Evolutionary conservation across 352 stramenopile species (phyloP).

Genomic region (Globisporangium middletonii): DNA sequence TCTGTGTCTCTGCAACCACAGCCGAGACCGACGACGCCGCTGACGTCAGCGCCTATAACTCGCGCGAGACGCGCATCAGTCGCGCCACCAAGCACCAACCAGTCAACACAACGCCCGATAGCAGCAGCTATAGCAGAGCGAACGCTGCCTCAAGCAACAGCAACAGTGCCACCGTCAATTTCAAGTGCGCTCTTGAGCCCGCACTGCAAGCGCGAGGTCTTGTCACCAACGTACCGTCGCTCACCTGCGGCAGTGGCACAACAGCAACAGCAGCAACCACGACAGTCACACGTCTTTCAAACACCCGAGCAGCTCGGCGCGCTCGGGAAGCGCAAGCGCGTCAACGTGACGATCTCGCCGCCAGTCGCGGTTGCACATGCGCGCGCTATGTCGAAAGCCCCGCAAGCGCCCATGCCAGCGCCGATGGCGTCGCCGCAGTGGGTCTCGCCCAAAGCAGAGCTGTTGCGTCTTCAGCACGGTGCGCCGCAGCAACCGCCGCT

Average conservation of each 20-base stretch:
- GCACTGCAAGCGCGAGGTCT: constrained; percentile 5
- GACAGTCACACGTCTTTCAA: neutral
- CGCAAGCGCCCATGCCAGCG: neutral
- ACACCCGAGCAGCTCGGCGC: constrained; percentile 4
- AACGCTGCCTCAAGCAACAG: neutral
- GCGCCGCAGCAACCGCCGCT: constrained; percentile 9
- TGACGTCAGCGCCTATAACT: neutral
- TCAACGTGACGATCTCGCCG: constrained; percentile 14
- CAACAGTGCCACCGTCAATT: neutral
- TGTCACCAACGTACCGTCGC: constrained; percentile 3
- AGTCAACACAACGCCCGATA: neutral
- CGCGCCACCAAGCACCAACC: neutral
- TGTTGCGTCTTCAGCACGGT: neutral
- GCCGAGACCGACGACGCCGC: too few relatives aligned
- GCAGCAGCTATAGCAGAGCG: neutral
- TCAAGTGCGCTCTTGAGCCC: neutral
- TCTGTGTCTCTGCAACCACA: too few relatives aligned
- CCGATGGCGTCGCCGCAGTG: constrained; percentile 6
- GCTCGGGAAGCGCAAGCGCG: constrained; percentile 7
- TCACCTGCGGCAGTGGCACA: neutral
- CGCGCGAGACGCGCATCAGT: neutral
- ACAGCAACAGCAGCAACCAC: neutral
- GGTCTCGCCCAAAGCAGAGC: constrained; percentile 9
- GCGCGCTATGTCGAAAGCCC: neutral
- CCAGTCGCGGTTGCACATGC: neutral